phyloP scores from a whole-genome alignment of 73 alveolate species.

The Tetrahymena elliotti region DNA sequence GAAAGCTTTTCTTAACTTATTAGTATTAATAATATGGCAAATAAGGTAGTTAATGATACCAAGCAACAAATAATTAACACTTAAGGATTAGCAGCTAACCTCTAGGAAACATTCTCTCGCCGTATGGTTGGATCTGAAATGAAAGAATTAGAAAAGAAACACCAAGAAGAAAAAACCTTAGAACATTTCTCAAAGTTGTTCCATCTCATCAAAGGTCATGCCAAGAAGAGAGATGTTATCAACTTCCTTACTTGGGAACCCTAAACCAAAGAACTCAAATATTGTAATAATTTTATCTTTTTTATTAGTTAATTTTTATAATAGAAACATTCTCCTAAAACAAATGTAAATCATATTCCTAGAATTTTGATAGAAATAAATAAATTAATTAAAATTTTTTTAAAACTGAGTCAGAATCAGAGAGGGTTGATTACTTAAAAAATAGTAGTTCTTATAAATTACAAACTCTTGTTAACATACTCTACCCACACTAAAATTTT shows the following conservation, averaged over 20 bases:
- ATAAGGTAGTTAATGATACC: not conserved
- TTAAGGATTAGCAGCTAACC: not conserved
- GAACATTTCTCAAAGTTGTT: not conserved
- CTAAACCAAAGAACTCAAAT: not conserved
- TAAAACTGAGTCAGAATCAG: not conserved
- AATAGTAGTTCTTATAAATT: not conserved
- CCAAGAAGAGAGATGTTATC: not conserved
- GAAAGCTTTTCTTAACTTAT: not conserved
- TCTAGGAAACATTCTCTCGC: not conserved
- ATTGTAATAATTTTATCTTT: not conserved
- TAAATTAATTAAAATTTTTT: too few relatives aligned
- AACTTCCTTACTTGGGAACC: not conserved
- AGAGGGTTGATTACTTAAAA: not conserved
- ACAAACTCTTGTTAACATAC: not conserved
- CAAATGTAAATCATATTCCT: not conserved
- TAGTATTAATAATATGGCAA: not conserved
- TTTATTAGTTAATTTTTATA: too few relatives aligned
- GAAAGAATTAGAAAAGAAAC: not conserved
- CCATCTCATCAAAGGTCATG: not conserved
- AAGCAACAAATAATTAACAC: not conserved
- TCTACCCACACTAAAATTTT: not conserved
- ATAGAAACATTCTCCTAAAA: not conserved
- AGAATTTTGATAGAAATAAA: not conserved
- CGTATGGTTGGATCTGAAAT: not conserved
- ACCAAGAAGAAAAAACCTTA: not conserved